Evolutionary conservation across 1,284 basidiomycete genomes (phyloP).

Genomic region (Trichosporon ovoides): DNA sequence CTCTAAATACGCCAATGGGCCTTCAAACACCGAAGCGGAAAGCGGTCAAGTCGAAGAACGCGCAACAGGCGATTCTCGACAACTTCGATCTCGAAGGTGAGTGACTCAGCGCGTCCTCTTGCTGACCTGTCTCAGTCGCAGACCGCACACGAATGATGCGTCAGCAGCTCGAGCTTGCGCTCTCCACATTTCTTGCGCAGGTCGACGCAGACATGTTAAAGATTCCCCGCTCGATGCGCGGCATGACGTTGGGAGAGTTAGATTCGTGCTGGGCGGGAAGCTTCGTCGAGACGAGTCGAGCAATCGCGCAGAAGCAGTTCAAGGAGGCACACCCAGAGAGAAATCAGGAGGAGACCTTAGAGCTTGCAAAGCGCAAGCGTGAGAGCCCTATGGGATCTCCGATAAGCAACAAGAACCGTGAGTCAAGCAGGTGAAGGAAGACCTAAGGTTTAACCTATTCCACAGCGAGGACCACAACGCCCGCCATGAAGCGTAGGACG

Average conservation of each 20-base stretch:
- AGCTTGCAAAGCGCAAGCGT: background rate
- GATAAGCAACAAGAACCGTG: constrained; percentile 22
- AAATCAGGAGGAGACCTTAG: constrained; percentile 18
- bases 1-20: constrained; percentile 6
- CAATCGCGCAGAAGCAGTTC: constrained; percentile 32
- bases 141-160: constrained; percentile 11
- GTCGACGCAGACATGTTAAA: constrained; percentile 45
- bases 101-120: constrained; percentile 10
- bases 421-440: background rate
- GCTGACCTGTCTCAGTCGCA: constrained; percentile 3
- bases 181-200: constrained; percentile 38
- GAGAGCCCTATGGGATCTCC: background rate
- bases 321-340: constrained; percentile 24
- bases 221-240: constrained; percentile 42
- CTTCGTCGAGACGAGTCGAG: constrained; percentile 38
- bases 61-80: constrained; percentile 37
- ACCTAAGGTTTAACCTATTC: background rate
- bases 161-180: constrained; percentile 27
- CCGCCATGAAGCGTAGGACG: constrained; percentile 10
- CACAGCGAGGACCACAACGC: constrained; percentile 1
- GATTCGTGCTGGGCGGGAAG: constrained; percentile 43
- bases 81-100: constrained; percentile 49
- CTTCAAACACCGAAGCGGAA: constrained; percentile 23
- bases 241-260: constrained; percentile 44
- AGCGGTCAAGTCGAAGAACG: constrained; percentile 18